Evolutionary conservation across 768 basidiomycete genomes (phyloP).

Genomic region (Tremella fuciformis): DNA sequence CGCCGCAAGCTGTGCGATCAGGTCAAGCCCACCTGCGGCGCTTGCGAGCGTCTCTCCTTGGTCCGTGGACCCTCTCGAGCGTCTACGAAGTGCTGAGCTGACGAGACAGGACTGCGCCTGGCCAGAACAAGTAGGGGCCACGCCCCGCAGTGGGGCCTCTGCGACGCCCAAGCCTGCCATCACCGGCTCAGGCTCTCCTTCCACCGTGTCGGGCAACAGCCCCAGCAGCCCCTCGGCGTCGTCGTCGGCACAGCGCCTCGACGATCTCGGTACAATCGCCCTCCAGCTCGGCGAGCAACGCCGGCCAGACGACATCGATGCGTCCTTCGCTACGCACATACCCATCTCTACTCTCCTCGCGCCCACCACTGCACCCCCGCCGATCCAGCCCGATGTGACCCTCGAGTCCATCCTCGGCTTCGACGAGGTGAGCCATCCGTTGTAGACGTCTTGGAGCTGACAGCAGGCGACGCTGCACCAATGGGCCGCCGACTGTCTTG

Average conservation of each 20-base stretch:
- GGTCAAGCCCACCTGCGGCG: constrained; percentile 30
- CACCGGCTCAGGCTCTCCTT: not conserved
- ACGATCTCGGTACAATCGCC: not conserved
- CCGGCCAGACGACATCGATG: not conserved
- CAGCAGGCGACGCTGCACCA: constrained; percentile 31
- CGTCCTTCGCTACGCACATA: not conserved
- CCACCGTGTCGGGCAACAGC: not conserved
- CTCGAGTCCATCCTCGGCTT: constrained; percentile 13
- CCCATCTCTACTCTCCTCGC: not conserved
- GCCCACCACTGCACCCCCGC: not conserved
- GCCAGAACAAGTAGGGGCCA: not conserved
- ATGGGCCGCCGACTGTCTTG: constrained; percentile 34
- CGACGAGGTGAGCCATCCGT: constrained; percentile 23
- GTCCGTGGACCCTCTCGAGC: constrained; percentile 7
- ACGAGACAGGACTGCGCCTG: not conserved
- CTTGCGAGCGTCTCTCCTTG: constrained; percentile 31
- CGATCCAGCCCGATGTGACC: not conserved
- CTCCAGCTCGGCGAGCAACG: not conserved
- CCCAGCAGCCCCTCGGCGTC: too few species aligned
- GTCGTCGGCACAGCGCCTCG: not conserved
- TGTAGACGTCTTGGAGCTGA: not conserved
- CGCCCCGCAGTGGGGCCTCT: not conserved
- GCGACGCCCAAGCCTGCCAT: not conserved
- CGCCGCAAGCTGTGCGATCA: constrained; percentile 38
- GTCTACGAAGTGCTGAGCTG: not conserved